phyloP scores from a whole-genome alignment of 495 filamentous ascomycete genomes.

The Emericellopsis terricola region DNA sequence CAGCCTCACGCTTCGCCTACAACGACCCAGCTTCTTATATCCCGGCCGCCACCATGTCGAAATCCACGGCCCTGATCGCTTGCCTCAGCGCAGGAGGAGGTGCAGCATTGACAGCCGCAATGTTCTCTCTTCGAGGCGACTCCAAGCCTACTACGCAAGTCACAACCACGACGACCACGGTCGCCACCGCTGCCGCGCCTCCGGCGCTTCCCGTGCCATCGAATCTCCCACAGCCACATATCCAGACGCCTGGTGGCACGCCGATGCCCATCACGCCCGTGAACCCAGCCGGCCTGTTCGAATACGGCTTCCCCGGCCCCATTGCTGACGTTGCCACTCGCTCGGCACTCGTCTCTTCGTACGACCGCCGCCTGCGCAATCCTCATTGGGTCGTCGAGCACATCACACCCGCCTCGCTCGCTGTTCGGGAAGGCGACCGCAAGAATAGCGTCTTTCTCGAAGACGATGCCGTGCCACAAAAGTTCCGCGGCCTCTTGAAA shows the following conservation, averaged over 20 bases:
- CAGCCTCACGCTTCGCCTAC: no score
- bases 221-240: conserved; percentile 13
- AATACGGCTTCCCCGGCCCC: conserved; percentile 95
- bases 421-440: conserved; percentile 58
- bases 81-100: conserved; percentile 79
- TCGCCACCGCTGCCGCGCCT: conserved; percentile 18
- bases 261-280: conserved; percentile 29
- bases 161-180: conserved; percentile 16
- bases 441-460: conserved; percentile 70
- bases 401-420: conserved; percentile 79
- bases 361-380: conserved; percentile 82
- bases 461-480: conserved; percentile 57
- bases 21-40: no score
- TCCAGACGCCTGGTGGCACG: conserved; percentile 10
- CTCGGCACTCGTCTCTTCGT: conserved; percentile 61
- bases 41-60: conserved; percentile 59
- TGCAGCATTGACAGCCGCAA: conserved; percentile 56
- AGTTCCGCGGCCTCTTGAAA: conserved; percentile 75
- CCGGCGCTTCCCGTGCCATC: conserved; percentile 22
- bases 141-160: conserved; percentile 29
- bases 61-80: conserved; percentile 71
- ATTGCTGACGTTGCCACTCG: conserved; percentile 63
- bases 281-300: conserved; percentile 75
- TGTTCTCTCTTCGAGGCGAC: conserved; percentile 47
- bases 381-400: conserved; percentile 94